Conservation (phyloP, 768 basidiomycete species). For the Coprinopsis marcescibilis region DNA sequence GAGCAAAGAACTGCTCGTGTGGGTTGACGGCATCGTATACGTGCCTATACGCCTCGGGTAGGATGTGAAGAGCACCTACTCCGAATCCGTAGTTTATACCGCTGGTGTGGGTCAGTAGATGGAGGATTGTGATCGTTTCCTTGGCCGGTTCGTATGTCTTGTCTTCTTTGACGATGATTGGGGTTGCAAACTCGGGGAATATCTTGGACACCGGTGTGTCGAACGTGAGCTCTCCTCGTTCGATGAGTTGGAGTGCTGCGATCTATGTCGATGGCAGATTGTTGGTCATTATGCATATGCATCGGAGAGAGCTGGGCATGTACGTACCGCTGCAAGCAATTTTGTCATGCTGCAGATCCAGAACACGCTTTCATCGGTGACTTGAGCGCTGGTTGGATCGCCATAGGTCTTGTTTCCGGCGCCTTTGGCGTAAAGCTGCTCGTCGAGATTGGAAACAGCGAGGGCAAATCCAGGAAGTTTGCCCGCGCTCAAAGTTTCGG, state of each 20-base stretch:
- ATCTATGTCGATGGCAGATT: constrained; percentile 15
- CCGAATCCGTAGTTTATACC: constrained; percentile 22
- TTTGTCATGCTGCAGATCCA: constrained; percentile 37
- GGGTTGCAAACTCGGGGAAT: constrained; percentile 23
- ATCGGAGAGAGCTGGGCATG: background rate
- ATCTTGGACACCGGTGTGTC: constrained; percentile 20
- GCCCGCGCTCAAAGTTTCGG: too few relatives aligned
- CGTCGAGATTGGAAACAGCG: constrained; percentile 22
- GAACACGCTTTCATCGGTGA: constrained; percentile 24
- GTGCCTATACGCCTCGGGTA: background rate
- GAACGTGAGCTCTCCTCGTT: constrained; percentile 21
- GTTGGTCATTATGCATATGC: background rate
- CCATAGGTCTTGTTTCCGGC: constrained; percentile 19
- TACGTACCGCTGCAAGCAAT: constrained; percentile 25
- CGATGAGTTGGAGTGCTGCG: constrained; percentile 27
- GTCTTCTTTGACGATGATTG: constrained; percentile 18
- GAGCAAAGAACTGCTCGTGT: background rate
- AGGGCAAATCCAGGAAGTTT: too few relatives aligned
- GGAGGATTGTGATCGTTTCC: constrained; percentile 18
- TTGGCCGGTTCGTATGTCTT: constrained; percentile 20
- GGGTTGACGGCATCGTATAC: background rate
- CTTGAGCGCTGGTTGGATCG: constrained; percentile 20
- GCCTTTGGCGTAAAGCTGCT: constrained; percentile 22
- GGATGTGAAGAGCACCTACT: background rate
- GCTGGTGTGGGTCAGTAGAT: constrained; percentile 28